Conservation (phyloP, 2,329 filamentous ascomycete species). For the Uncinocarpus reesii region DNA sequence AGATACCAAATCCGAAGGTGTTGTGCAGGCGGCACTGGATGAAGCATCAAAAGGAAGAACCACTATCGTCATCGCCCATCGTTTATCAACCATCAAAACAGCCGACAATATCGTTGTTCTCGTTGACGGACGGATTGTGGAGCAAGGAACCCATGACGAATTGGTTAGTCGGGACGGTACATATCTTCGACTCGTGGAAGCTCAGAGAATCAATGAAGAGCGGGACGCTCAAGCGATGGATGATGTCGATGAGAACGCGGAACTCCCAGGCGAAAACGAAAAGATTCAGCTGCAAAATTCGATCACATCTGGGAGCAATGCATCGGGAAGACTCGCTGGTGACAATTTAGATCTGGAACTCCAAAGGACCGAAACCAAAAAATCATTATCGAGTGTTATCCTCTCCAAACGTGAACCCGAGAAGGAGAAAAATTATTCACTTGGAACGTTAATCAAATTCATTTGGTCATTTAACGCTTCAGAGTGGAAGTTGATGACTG, state of each 20-base stretch:
- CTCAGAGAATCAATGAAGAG: slow-evolving; percentile 65
- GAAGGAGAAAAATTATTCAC: slow-evolving; percentile 49
- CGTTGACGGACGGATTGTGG: slow-evolving; percentile 71
- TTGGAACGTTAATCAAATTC: slow-evolving; percentile 68
- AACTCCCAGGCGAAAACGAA: neutral
- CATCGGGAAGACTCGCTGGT: slow-evolving; percentile 24
- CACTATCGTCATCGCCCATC: slow-evolving; percentile 92
- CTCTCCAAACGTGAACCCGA: slow-evolving; percentile 48
- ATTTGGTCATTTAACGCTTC: slow-evolving; percentile 67
- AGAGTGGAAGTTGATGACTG: slow-evolving; percentile 61
- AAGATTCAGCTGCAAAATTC: slow-evolving; percentile 11
- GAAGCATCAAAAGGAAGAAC: slow-evolving; percentile 76
- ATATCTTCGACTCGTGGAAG: slow-evolving; percentile 77
- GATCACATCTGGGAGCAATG: slow-evolving; percentile 14
- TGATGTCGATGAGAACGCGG: slow-evolving; percentile 22
- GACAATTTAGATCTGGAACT: slow-evolving; percentile 27
- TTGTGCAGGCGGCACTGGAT: slow-evolving; percentile 87
- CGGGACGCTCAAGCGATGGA: slow-evolving; percentile 29
- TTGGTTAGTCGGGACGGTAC: slow-evolving; percentile 60
- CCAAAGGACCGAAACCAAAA: slow-evolving; percentile 40
- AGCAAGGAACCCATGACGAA: slow-evolving; percentile 80
- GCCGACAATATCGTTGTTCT: slow-evolving; percentile 96
- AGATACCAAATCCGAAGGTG: slow-evolving; percentile 87
- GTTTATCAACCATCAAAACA: slow-evolving; percentile 84
- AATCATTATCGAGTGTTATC: slow-evolving; percentile 58